Evolutionary conservation across 2,329 filamentous ascomycete genomes (phyloP).

Genomic region (Magnaporthiopsis rhizophila): DNA sequence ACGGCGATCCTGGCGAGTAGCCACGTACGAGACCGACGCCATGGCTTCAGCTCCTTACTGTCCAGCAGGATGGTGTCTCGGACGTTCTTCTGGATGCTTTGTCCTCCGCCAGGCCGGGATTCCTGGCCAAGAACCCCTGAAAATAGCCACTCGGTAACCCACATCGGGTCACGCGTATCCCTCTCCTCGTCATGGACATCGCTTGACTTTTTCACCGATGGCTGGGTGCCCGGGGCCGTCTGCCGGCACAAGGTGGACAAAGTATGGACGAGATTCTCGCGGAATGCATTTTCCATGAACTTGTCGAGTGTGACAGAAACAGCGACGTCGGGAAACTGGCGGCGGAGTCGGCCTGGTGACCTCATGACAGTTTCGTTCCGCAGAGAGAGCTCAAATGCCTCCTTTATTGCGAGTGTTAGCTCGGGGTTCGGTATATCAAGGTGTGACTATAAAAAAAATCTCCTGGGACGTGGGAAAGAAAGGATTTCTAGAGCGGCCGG

Average conservation of each 20-base stretch:
- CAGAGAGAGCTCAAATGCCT: background rate
- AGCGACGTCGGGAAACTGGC: conserved; percentile 3
- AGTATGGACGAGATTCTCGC: background rate
- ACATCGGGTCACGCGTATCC: background rate
- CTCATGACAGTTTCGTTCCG: background rate
- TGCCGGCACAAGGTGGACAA: background rate
- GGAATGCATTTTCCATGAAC: background rate
- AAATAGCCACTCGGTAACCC: background rate
- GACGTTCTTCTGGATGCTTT: conserved; percentile 1
- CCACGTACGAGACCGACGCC: background rate
- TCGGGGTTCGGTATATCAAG: too few species aligned
- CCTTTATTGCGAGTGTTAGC: background rate
- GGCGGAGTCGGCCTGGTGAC: background rate
- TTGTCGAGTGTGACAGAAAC: background rate
- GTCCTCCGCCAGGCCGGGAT: background rate
- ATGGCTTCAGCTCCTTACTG: background rate
- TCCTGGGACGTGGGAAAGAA: too few species aligned
- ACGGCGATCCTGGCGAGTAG: background rate
- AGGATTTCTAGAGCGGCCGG: too few species aligned
- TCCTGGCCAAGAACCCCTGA: background rate
- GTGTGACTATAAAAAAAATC: too few species aligned
- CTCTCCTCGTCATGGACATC: background rate
- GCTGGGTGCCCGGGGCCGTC: background rate
- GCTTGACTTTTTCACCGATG: background rate
- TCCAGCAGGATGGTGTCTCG: background rate